These are phyloP conservation scores for Pseudoturritis turrita DNA, from an alignment of 345 rosid genomes.

Conservation along the genomic window DNA sequence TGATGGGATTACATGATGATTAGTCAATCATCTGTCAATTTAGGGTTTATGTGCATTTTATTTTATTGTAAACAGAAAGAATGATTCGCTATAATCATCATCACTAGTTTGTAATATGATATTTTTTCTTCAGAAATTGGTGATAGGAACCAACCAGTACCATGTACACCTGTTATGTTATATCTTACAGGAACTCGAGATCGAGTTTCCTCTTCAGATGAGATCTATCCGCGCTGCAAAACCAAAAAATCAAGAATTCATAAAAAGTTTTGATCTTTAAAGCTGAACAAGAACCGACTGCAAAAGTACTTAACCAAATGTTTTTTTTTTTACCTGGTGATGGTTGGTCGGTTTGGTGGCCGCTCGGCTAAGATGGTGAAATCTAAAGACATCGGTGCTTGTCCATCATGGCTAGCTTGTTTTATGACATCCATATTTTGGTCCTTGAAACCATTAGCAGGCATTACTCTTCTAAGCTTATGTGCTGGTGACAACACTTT, in stretches of 20 bases:
- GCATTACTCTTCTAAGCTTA: conserved; percentile 72
- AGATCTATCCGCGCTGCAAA: conserved; percentile 83
- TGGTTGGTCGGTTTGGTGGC: conserved; percentile 76
- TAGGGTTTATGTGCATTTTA: background rate
- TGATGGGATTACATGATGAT: background rate
- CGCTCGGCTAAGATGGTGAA: conserved; percentile 68
- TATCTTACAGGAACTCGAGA: conserved; percentile 70
- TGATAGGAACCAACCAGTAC: background rate
- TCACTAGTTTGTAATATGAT: background rate
- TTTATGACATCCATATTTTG: conserved; percentile 42
- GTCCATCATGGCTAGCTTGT: conserved; percentile 53
- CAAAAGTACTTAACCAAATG: background rate
- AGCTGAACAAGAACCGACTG: no score
- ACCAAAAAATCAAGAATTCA: background rate
- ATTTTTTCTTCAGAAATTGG: background rate
- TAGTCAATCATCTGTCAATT: conserved; percentile 9
- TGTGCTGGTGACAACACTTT: conserved; percentile 69
- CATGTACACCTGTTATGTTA: background rate
- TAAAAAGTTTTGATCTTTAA: background rate
- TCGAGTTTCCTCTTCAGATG: conserved; percentile 89
- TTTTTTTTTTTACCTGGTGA: conserved; percentile 62
- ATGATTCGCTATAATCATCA: background rate
- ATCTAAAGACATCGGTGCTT: conserved; percentile 76
- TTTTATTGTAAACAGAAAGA: background rate
- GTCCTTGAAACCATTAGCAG: conserved; percentile 26